These are phyloP conservation scores for Postia placenta DNA, from an alignment of 768 basidiomycete species.

Conservation along the genomic window DNA sequence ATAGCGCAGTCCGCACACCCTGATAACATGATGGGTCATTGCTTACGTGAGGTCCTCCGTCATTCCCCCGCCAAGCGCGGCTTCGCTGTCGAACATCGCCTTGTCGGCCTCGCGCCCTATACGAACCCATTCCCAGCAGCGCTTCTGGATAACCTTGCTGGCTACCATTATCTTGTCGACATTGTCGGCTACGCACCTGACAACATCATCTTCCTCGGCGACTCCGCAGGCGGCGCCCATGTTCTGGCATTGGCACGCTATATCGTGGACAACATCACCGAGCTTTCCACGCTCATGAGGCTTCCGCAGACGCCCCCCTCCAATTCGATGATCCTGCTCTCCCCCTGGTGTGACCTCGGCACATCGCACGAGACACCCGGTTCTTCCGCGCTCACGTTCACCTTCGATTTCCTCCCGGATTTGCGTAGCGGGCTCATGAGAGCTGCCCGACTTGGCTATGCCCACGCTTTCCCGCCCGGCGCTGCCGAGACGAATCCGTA, in stretches of 20 bases:
- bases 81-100: conserved; percentile 43
- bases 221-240: conserved; percentile 51
- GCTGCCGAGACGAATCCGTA: conserved; percentile 45
- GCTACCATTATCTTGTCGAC: conserved; percentile 44
- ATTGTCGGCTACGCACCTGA: conserved; percentile 33
- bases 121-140: conserved; percentile 45
- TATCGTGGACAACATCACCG: conserved; percentile 16
- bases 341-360: conserved; percentile 50
- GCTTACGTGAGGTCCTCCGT: conserved; percentile 15
- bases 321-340: conserved; percentile 40
- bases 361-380: conserved; percentile 27
- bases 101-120: conserved; percentile 24
- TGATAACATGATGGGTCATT: background rate
- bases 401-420: conserved; percentile 15
- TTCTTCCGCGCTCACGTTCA: conserved; percentile 21
- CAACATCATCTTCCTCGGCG: conserved; percentile 43
- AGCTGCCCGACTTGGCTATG: conserved; percentile 36
- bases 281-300: conserved; percentile 1
- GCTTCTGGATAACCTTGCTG: conserved; percentile 17
- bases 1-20: background rate
- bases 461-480: conserved; percentile 41
- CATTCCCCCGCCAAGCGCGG: conserved; percentile 23
- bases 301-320: conserved; percentile 7
- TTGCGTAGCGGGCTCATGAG: conserved; percentile 6
- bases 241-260: conserved; percentile 36